Evolutionary conservation across 1,139 yeast species (phyloP), one percentile per base, ranked within the genome.

Genomic region (Saccharomyces hybrid): DNA sequence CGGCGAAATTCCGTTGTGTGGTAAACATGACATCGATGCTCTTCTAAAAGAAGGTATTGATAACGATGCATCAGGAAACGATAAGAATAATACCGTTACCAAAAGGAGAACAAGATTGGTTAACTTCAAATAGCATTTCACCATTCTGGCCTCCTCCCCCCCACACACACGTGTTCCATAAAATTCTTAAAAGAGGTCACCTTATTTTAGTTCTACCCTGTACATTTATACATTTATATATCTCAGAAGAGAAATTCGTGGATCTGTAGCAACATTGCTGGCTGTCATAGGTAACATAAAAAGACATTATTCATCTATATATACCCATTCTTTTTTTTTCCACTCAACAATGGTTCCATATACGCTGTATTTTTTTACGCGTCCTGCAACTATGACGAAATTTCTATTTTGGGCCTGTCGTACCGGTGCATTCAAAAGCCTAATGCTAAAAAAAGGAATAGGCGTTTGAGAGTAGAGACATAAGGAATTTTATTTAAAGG

Each of bases 1-100:
- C 55, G 59, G 57, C 34, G 59, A 61, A 34, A 55, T 64, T 26
- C 65, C 70, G 6, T 55, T 68, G 14, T 68, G 71, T 53, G 54
- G 56, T 26, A 58, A 62, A 41, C 71, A 65, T 51, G 67, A 64
- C 44, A 59, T 63, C 50, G 67, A 65, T 11, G 53, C 57, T 3
- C 53, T 64, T 27, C 47, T 61, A 29, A 52, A 53, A 32, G 62
- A 59, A 26, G 65, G 61, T 5, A 49, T 58, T 23, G 41, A 26
- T 20, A 41, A 47, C 20, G 29, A 41, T 20, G 34, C 44, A 16
- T 29, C 14, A 29, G 49, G 49, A 6, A 42, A 38, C 3, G 57
- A 53, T 7, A 32, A 47, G 16, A 53, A 55, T 9, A 62, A 61
- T 49, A 61, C 60, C 14, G 38, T 64, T 6, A 56, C 64, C 11